Base-by-base conservation (phyloP, 2,329 filamentous ascomycete genomes). In the Sporothrix sp. region DNA sequence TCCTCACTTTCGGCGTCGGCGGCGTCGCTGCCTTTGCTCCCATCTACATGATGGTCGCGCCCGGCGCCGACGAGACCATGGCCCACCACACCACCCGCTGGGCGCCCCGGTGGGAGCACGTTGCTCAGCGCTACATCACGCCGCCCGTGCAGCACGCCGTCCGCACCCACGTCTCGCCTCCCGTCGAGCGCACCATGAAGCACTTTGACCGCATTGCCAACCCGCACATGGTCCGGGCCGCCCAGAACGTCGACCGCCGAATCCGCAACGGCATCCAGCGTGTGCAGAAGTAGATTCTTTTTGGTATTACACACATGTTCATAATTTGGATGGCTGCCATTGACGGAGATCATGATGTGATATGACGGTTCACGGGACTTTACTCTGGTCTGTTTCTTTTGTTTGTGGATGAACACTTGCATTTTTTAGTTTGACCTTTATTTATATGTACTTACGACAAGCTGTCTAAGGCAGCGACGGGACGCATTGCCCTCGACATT, bases 101-200 rank as follows among this genome's bases (percentile, higher is more conserved):
- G 77, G 77, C 76, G 4, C 75, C 76, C 16, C 71, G 74, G 51
- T 81, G 77, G 77, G 76, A 80, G 64, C 68, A 70, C 48, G 78
- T 77, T 63, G 71, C 79, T 60, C 71, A 66, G 55, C 74, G 72
- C 66, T 73, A 79, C 61, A 64, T 79, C 60, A 64, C 67, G n/a
- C 71, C 71, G 36, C 40, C 50, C 14, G 68, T 70, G 25, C 68
- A 73, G 62, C 65, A 66, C 18, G 65, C 70, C 46, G 68, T 75
- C 36, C 71, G 73, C 57, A 40, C 47, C 14, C 68, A 71, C 48
- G 67, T 76, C 48, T 67, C 75, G 60, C 74, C 72, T 2, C 71
- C 69, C 18, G 60, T 75, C 48, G 63, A 70, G 48, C 66, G 64
- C 52, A 68, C 70, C 43, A 67, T 76, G 27, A 66, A 70, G 61